phyloP scores from a whole-genome alignment of 106 monocot species.

The Triglochin maritima region DNA sequence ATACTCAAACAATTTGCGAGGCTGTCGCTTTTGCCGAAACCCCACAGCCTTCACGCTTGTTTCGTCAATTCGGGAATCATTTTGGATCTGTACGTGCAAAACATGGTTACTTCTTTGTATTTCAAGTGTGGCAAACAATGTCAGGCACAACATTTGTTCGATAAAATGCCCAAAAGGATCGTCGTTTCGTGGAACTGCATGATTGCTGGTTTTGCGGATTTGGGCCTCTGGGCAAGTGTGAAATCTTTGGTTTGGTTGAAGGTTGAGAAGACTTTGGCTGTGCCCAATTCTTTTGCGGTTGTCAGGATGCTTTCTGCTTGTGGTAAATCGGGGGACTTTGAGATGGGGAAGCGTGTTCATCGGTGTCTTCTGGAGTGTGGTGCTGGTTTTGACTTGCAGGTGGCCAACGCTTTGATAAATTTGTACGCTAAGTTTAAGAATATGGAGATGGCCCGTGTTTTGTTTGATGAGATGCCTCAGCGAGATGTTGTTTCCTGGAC shows the following conservation, averaged over 20 bases:
- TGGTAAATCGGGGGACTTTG: slow-evolving; percentile 25
- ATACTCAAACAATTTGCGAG: slow-evolving; percentile 36
- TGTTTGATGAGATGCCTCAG: slow-evolving; percentile 22
- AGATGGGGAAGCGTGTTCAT: slow-evolving; percentile 32
- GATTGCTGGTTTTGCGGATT: slow-evolving; percentile 23
- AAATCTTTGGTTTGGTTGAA: slow-evolving; percentile 32
- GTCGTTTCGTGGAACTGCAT: slow-evolving; percentile 38
- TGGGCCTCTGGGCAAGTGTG: slow-evolving; percentile 24
- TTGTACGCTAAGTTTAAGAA: slow-evolving; percentile 32
- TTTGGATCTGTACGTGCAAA: slow-evolving; percentile 21
- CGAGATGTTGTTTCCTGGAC: slow-evolving; percentile 35
- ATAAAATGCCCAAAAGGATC: slow-evolving; percentile 27
- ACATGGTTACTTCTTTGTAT: slow-evolving; percentile 23
- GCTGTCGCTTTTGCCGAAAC: slow-evolving; percentile 13
- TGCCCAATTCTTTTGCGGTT: slow-evolving; percentile 37
- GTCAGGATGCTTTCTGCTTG: slow-evolving; percentile 38
- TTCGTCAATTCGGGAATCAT: slow-evolving; percentile 25
- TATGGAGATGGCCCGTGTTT: slow-evolving; percentile 21
- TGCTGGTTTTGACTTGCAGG: slow-evolving; percentile 24
- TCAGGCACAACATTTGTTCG: slow-evolving; percentile 16
- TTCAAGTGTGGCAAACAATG: slow-evolving; percentile 11
- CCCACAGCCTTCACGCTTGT: slow-evolving; percentile 29
- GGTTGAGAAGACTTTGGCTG: slow-evolving; percentile 10
- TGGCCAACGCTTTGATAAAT: slow-evolving; percentile 37
- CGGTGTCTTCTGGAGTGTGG: slow-evolving; percentile 23